Conservation (phyloP, 2,329 filamentous ascomycete species). For the Pestalotiopsis sp. region DNA sequence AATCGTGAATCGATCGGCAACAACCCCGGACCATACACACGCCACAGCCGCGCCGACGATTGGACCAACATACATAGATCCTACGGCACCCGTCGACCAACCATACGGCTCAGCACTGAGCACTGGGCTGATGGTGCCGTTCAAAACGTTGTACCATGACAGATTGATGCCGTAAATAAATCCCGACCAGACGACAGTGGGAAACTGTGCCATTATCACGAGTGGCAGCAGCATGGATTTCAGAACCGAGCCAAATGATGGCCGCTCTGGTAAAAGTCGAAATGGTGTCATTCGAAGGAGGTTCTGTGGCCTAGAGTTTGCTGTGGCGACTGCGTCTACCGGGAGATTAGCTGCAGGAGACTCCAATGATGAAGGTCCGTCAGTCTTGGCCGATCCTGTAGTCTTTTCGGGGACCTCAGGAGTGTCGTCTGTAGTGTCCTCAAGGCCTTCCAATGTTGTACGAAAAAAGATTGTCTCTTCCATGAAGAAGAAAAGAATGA, state of each 20-base stretch:
- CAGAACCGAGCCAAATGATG: conserved; percentile 16
- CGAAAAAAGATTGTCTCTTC: conserved; percentile 53
- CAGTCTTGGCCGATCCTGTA: not conserved
- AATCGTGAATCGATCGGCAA: conserved; percentile 34
- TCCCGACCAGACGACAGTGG: conserved; percentile 34
- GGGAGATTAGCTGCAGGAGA: not conserved
- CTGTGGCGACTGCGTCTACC: not conserved
- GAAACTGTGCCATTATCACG: conserved; percentile 34
- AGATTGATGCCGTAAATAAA: conserved; percentile 37
- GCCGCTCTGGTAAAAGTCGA: not conserved
- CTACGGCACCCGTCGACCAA: conserved; percentile 34
- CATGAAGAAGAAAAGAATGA: conserved; percentile 48
- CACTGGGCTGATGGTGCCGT: conserved; percentile 35
- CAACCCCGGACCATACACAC: conserved; percentile 28
- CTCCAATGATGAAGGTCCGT: not conserved
- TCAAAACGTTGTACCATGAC: conserved; percentile 38
- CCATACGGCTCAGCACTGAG: conserved; percentile 36
- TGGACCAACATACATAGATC: conserved; percentile 33
- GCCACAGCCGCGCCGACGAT: conserved; percentile 30
- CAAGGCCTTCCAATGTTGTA: not conserved
- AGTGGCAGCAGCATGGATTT: conserved; percentile 29
- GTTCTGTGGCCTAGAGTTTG: not conserved
- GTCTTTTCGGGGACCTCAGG: not conserved
- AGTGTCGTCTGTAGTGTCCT: not conserved
- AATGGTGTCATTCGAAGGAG: not conserved